These are phyloP conservation scores for Marsdenia floribunda DNA, from an alignment of 257 asterid genomes.

Conservation along the genomic window DNA sequence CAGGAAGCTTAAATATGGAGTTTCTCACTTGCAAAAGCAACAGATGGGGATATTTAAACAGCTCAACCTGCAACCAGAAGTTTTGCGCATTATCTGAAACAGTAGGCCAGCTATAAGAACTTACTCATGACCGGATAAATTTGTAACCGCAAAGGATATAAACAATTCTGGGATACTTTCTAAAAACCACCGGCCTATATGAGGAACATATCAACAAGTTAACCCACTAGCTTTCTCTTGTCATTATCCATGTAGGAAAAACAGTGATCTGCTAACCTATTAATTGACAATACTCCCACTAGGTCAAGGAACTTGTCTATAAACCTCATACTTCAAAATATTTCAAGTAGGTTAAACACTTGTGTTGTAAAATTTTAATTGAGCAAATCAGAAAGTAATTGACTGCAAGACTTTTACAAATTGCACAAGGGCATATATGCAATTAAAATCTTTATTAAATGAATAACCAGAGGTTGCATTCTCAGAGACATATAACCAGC, in stretches of 20 bases:
- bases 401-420: not conserved
- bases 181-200: not conserved
- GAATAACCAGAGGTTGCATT: not conserved
- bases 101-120: not conserved
- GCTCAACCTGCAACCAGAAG: conserved; percentile 55
- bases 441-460: not conserved
- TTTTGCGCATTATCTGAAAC: not conserved
- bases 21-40: conserved; percentile 70
- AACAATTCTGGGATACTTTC: not conserved
- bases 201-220: not conserved
- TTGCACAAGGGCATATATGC: not conserved
- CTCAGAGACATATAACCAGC: not conserved
- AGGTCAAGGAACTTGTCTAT: not conserved
- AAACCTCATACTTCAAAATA: not conserved
- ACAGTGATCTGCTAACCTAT: not conserved
- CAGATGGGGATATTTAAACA: conserved; percentile 82
- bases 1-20: conserved; percentile 72
- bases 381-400: not conserved
- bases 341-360: not conserved
- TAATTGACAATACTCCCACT: not conserved
- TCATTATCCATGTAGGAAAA: not conserved
- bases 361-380: not conserved
- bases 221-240: not conserved
- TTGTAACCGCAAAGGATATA: not conserved
- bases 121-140: not conserved